Evolutionary conservation across 176 grass and related monocot species (phyloP).

Genomic region (Bonia amplexicaulis): DNA sequence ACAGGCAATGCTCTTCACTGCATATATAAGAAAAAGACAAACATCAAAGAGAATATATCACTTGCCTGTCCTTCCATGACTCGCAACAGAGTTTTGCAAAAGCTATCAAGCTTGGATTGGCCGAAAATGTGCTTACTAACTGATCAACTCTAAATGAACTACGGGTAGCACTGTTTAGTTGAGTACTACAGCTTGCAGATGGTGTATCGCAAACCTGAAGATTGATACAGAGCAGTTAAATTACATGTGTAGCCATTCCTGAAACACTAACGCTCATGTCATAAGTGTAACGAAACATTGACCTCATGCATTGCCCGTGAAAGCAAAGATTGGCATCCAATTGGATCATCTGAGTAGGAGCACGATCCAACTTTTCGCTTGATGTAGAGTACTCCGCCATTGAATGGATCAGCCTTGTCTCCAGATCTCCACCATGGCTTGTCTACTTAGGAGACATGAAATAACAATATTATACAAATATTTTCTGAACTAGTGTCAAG

Average conservation of each 20-base stretch:
- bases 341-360: constrained; percentile 88
- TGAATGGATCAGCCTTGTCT: constrained; percentile 86
- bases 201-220: constrained; percentile 66
- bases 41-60: neutral
- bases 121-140: constrained; percentile 87
- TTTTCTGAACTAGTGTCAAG: constrained; percentile 8
- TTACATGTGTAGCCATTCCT: neutral
- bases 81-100: constrained; percentile 83
- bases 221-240: constrained; percentile 13
- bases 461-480: constrained; percentile 22
- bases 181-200: constrained; percentile 23
- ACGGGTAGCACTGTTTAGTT: constrained; percentile 23
- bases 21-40: constrained; percentile 2
- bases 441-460: constrained; percentile 38
- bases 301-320: constrained; percentile 97
- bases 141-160: constrained; percentile 73
- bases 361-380: constrained; percentile 99
- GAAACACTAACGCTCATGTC: neutral
- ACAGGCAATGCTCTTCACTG: neutral
- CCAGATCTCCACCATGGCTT: constrained; percentile 88
- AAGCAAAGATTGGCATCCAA: constrained; percentile 95
- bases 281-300: constrained; percentile 25
- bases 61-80: constrained; percentile 73
- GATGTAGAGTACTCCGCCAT: constrained; percentile 81
- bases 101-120: constrained; percentile 92